A percentile compares a stretch with the other conserved stretches of the same genome.
Evolutionary conservation across 768 basidiomycete species (phyloP).

Genomic region (Tylopilus intermedius): DNA sequence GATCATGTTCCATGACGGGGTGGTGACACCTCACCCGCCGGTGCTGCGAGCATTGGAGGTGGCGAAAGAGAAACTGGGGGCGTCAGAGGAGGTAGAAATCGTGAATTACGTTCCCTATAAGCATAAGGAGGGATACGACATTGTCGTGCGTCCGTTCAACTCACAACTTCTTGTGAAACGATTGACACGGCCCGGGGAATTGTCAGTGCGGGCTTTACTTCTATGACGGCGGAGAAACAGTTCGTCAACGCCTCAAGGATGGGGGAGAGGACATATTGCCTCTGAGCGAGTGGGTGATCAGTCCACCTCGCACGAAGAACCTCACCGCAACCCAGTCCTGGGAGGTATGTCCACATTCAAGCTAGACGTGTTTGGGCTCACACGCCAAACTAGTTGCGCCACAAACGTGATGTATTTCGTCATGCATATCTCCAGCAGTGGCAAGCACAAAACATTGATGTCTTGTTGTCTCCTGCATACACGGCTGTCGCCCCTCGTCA

Average conservation of each 20-base stretch:
- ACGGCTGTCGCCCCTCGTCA: no score
- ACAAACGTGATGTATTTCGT: conserved; percentile 32
- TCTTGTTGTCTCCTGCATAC: neutral
- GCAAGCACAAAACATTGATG: conserved; percentile 24
- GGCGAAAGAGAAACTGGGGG: conserved; percentile 33
- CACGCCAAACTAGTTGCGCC: conserved; percentile 20
- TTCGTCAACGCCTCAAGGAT: conserved; percentile 21
- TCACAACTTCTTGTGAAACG: no score
- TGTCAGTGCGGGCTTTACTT: conserved; percentile 35
- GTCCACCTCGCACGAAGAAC: conserved; percentile 22
- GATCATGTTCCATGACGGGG: conserved; percentile 36
- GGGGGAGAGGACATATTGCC: conserved; percentile 34
- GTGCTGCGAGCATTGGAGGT: conserved; percentile 36
- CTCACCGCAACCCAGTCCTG: conserved; percentile 24
- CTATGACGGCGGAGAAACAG: conserved; percentile 33
- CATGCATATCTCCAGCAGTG: conserved; percentile 34
- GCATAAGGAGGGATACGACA: conserved; percentile 31
- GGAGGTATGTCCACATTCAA: conserved; percentile 21
- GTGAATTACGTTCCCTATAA: conserved; percentile 33
- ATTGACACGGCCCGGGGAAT: neutral
- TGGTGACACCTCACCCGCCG: conserved; percentile 40
- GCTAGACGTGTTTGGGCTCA: neutral
- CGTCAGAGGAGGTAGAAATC: conserved; percentile 32
- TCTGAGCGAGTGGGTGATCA: conserved; percentile 35
- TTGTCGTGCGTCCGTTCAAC: conserved; percentile 25